phyloP scores from a whole-genome alignment of 2,329 filamentous ascomycete genomes.

The Exutisphaerella laricina region DNA sequence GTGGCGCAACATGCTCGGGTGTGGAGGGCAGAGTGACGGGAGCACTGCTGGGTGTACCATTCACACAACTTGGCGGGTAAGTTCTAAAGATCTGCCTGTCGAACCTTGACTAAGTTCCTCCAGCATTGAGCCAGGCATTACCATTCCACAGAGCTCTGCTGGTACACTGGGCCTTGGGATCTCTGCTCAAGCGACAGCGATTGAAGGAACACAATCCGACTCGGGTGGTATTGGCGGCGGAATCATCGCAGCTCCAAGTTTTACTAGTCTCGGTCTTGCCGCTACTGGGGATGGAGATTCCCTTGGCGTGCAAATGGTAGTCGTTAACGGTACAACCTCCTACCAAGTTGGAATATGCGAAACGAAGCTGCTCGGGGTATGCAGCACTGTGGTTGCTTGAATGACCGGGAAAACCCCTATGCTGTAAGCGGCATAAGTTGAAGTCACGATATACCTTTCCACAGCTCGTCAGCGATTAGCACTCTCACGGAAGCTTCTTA shows the following conservation, averaged over 20 bases:
- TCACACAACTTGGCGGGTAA: background rate
- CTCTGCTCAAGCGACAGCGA: no score
- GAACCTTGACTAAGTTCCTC: no score
- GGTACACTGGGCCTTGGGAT: no score
- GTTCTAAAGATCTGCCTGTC: no score
- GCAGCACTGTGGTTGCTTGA: background rate
- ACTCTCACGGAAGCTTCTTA: no score
- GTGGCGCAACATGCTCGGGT: background rate
- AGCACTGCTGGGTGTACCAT: background rate
- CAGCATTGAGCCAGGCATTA: no score
- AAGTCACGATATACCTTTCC: no score
- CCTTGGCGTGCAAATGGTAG: background rate
- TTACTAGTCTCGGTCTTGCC: background rate
- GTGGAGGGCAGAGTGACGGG: background rate
- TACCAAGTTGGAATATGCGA: background rate
- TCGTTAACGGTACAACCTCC: background rate
- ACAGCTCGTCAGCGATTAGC: no score
- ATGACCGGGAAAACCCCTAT: no score
- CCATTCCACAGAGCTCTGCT: no score
- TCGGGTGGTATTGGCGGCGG: background rate
- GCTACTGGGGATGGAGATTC: background rate
- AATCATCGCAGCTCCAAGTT: background rate
- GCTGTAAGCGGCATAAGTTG: no score
- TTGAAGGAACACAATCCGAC: no score
- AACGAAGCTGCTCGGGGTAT: background rate